phyloP scores from a whole-genome alignment of 805 yeast species.

The Candida golubevii region DNA sequence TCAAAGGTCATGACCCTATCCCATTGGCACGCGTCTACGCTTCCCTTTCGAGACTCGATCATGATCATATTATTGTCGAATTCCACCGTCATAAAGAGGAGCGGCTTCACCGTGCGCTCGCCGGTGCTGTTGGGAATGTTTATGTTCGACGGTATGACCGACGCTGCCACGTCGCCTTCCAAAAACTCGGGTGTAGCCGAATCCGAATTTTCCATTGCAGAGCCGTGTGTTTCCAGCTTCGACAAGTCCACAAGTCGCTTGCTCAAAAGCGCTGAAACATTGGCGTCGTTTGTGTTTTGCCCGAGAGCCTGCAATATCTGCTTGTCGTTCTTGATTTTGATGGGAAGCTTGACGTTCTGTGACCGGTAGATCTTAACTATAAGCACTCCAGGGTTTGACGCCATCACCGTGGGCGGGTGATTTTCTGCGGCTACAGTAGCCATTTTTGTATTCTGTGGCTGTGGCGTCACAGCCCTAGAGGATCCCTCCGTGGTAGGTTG shows the following conservation, averaged over 20 bases:
- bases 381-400: constrained; percentile 58
- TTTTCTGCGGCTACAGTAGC: background rate
- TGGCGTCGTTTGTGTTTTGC: constrained; percentile 41
- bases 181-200: constrained; percentile 21
- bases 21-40: constrained; percentile 74
- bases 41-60: constrained; percentile 81
- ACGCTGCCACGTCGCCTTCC: constrained; percentile 31
- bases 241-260: constrained; percentile 12
- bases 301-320: constrained; percentile 62
- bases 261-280: constrained; percentile 7
- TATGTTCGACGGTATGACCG: constrained; percentile 46
- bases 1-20: constrained; percentile 90
- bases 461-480: constrained; percentile 1
- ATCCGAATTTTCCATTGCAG: constrained; percentile 3
- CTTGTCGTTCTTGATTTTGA: constrained; percentile 60
- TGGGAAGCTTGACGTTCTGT: constrained; percentile 63
- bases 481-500: constrained; percentile 7
- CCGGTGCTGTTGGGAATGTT: constrained; percentile 46
- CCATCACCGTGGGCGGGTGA: constrained; percentile 13
- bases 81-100: constrained; percentile 84
- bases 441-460: constrained; percentile 1
- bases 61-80: constrained; percentile 92
- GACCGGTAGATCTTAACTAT: constrained; percentile 76
- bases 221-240: constrained; percentile 7
- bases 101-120: constrained; percentile 51